phyloP scores from a whole-genome alignment of 2,329 filamentous ascomycete genomes.

The Colletotrichum sp. region DNA sequence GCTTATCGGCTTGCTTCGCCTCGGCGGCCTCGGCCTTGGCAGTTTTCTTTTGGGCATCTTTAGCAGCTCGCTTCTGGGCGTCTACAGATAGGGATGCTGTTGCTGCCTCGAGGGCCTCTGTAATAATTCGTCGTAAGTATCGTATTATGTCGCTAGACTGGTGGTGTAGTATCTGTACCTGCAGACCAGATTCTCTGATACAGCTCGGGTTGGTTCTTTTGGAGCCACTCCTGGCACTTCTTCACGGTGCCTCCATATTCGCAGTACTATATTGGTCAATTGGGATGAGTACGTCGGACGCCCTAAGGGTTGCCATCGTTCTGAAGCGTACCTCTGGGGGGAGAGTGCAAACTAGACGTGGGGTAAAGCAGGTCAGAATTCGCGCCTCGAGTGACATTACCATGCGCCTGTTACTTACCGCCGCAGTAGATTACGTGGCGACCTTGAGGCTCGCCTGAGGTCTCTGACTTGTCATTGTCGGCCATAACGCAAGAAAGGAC shows the following conservation, averaged over 20 bases:
- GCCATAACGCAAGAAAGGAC: slow-evolving; percentile 49
- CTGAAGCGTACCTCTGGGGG: slow-evolving; percentile 63
- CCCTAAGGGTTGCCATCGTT: background rate
- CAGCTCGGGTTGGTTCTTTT: slow-evolving; percentile 73
- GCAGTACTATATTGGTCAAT: slow-evolving; percentile 75
- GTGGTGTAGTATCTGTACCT: slow-evolving; percentile 56
- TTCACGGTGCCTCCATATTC: slow-evolving; percentile 96
- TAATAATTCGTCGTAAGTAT: background rate
- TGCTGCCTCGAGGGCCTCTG: slow-evolving; percentile 83
- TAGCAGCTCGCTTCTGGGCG: slow-evolving; percentile 91
- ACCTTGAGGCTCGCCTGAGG: slow-evolving; percentile 50
- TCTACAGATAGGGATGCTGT: slow-evolving; percentile 87
- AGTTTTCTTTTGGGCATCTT: slow-evolving; percentile 96
- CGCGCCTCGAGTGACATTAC: background rate
- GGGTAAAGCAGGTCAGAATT: slow-evolving; percentile 9
- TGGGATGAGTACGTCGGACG: background rate
- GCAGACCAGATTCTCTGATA: slow-evolving; percentile 85
- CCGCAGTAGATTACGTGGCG: slow-evolving; percentile 63
- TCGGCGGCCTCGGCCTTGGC: slow-evolving; percentile 91
- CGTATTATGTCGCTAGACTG: background rate
- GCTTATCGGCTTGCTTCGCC: slow-evolving; percentile 80
- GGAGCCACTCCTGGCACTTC: slow-evolving; percentile 97
- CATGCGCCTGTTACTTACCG: slow-evolving; percentile 47
- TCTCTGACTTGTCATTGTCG: slow-evolving; percentile 55
- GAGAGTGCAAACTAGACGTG: slow-evolving; percentile 62